Conservation (phyloP, 169 alveolate species). For the Theileria equi region DNA sequence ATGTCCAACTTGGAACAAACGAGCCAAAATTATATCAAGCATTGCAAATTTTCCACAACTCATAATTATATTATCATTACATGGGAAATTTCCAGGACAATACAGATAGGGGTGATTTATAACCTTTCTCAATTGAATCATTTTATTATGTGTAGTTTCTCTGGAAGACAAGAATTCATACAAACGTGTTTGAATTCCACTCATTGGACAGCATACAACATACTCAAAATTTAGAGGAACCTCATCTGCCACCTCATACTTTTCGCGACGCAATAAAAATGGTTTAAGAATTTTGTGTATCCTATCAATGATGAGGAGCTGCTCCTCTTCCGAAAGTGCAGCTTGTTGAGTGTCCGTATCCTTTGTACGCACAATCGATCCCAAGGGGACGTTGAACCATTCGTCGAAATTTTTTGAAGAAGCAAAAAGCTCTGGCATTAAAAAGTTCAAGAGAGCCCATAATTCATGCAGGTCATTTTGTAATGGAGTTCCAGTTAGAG, state of each 20-base stretch:
- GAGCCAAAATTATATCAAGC: conserved; percentile 78
- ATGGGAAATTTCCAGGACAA: conserved; percentile 83
- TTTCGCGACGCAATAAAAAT: conserved; percentile 93
- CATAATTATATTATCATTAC: conserved; percentile 80
- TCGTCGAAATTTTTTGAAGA: conserved; percentile 28
- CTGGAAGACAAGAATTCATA: conserved; percentile 70
- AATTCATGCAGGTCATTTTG: conserved; percentile 94
- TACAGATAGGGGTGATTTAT: conserved; percentile 94
- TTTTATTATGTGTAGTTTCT: conserved; percentile 69
- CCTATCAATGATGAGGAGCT: conserved; percentile 88
- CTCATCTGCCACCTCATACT: conserved; percentile 92
- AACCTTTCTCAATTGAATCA: conserved; percentile 94
- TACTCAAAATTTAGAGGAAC: conserved; percentile 90
- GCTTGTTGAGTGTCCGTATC: conserved; percentile 17
- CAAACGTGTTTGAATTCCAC: conserved; percentile 88
- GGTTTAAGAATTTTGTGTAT: conserved; percentile 86
- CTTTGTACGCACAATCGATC: not conserved
- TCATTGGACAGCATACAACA: conserved; percentile 85
- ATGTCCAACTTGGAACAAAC: conserved; percentile 68
- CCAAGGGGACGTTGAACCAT: conserved; percentile 27
- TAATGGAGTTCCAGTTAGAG: conserved; percentile 96
- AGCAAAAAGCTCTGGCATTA: conserved; percentile 91
- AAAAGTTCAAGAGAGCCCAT: conserved; percentile 96
- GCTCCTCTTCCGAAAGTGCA: conserved; percentile 83
- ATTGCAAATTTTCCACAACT: conserved; percentile 87